These are phyloP conservation scores for Boletellus dicymbophilus DNA, from an alignment of 1,284 basidiomycete genomes.

Conservation along the genomic window DNA sequence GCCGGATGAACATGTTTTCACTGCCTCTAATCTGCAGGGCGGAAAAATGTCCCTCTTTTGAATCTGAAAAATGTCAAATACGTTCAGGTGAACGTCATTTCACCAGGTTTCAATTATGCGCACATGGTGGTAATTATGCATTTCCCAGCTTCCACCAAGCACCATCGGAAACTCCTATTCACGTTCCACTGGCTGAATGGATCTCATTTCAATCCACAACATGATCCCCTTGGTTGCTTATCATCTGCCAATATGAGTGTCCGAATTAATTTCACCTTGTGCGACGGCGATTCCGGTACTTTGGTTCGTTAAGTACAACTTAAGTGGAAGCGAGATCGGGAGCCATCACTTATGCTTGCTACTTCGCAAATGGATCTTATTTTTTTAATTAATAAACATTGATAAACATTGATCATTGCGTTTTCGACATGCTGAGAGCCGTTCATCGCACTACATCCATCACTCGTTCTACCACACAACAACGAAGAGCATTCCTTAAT, in stretches of 20 bases:
- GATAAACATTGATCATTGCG: no score
- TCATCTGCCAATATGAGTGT: no score
- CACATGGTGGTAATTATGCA: no score
- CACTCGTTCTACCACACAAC: not conserved
- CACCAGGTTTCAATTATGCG: slow-evolving; percentile 4
- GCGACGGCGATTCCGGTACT: not conserved
- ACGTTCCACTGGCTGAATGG: no score
- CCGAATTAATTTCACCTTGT: not conserved
- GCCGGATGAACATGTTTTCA: slow-evolving; percentile 30
- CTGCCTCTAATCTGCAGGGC: slow-evolving; percentile 6
- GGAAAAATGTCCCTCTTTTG: slow-evolving; percentile 10
- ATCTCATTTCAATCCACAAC: not conserved
- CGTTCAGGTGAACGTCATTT: slow-evolving; percentile 13
- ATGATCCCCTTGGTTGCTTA: no score
- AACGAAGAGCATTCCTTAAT: slow-evolving; percentile 37
- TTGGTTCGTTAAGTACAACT: no score
- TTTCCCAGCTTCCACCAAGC: no score
- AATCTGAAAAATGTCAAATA: slow-evolving; percentile 14
- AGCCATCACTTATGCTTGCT: no score
- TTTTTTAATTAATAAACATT: no score
- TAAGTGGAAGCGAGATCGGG: no score
- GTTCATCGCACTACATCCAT: slow-evolving; percentile 13
- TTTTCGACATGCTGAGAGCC: slow-evolving; percentile 18
- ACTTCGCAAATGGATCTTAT: no score
- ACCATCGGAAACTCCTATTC: slow-evolving; percentile 17